phyloP scores from a whole-genome alignment of 805 yeast species.

The Blastobotrys peoriensis region DNA sequence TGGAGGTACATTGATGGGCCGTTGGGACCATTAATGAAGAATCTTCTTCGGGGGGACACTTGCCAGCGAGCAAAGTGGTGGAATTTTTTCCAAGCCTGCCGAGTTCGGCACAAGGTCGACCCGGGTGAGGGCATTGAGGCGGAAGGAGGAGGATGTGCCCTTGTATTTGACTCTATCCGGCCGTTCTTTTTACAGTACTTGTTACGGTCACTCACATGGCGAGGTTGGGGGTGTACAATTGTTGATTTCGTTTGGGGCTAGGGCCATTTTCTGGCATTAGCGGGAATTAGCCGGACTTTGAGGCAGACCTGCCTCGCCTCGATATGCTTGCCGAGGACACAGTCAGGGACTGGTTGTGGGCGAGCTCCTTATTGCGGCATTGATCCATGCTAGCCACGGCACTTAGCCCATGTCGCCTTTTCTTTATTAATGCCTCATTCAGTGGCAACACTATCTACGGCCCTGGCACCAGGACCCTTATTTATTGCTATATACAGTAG shows the following conservation, averaged over 20 bases:
- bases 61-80: constrained; percentile 91
- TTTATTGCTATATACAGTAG: no score
- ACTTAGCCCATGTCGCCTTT: no score
- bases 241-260: constrained; percentile 28
- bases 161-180: constrained; percentile 45
- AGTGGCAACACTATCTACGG: no score
- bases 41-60: constrained; percentile 58
- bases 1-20: constrained; percentile 93
- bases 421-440: no score
- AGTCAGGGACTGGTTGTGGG: no score
- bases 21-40: constrained; percentile 77
- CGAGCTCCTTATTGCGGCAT: no score
- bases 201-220: constrained; percentile 29
- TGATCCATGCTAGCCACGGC: no score
- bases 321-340: no score
- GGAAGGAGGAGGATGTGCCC: constrained; percentile 83
- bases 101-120: constrained; percentile 62
- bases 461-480: no score
- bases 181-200: constrained; percentile 47
- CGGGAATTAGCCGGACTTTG: no score
- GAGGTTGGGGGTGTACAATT: constrained; percentile 29
- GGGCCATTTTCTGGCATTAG: no score
- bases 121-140: constrained; percentile 86
- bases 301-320: no score
- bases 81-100: constrained; percentile 82